Evolutionary conservation across 805 yeast species (phyloP), one percentile per base, ranked within the genome.

Genomic region (Citeromyces matritensis): DNA sequence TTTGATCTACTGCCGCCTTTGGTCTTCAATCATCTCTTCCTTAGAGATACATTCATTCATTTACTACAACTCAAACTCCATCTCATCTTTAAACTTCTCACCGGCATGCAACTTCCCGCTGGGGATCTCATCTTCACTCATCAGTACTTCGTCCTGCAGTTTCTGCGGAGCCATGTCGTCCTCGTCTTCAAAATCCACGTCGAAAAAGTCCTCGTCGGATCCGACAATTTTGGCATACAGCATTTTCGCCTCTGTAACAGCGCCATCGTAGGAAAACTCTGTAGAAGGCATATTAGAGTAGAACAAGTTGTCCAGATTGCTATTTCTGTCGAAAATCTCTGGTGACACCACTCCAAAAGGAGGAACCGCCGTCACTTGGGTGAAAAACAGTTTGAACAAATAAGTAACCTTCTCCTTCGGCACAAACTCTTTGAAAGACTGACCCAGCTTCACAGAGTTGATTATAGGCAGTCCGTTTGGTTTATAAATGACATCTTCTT

Each of bases 151-250:
- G 21, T 60, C n/a, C n/a, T n/a, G n/a, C n/a, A n/a, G 14, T 29
- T 19, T 19, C 25, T 23, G n/a, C 24, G 33, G 30, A 4, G 28
- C 30, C 13, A 60, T 63, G 24, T 74, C 86, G 28, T 81, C 94
- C 13, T 85, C 95, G 50, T 88, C 97, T 53, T 88, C 96, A 48
- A 88, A 88, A 53, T 88, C 97, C 27, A 88, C 82, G 51, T 84
- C 95, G 48, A 88, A 88, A 57, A 91, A 91, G 54, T 88, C 97
- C 44, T 88, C 96, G 48, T 81, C 91, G 2, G 94, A 70, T 7
- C 97, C 97, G 8, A 91, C 93, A 38, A 88, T 75, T 35, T 66
- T 63, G 37, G 71, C 74, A 50, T 83, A 88, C 27, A 88, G 49
- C 13, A 69, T 57, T 47, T 73, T 79, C 5, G 86, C 84, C 37